phyloP scores from a whole-genome alignment of 139 green algal species.

The Zygnema cylindricum region DNA sequence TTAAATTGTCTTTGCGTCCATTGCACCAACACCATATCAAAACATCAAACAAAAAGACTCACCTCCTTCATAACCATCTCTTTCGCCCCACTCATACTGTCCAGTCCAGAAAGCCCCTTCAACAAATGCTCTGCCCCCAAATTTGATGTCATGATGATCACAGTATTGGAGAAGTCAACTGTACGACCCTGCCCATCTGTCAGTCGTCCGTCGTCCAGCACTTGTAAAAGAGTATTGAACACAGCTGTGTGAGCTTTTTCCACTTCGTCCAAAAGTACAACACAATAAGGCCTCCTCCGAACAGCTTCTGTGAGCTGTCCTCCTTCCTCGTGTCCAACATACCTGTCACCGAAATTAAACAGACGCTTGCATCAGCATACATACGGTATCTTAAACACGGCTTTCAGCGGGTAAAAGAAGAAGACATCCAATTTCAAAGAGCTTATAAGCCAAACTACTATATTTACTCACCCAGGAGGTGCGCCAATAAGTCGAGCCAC shows the following conservation, averaged over 20 bases:
- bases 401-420: background rate
- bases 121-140: conserved; percentile 76
- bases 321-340: conserved; percentile 74
- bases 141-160: conserved; percentile 97
- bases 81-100: conserved; percentile 67
- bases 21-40: too few species aligned
- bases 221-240: conserved; percentile 88
- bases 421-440: background rate
- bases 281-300: conserved; percentile 62
- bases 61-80: conserved; percentile 57
- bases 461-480: conserved; percentile 71
- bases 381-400: background rate
- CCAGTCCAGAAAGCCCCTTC: conserved; percentile 20
- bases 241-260: conserved; percentile 77
- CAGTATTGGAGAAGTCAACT: conserved; percentile 90
- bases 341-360: conserved; percentile 30
- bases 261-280: conserved; percentile 88
- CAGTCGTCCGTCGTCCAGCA: conserved; percentile 85
- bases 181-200: conserved; percentile 79
- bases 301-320: conserved; percentile 87
- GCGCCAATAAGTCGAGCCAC: conserved; percentile 81
- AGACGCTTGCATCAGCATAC: background rate
- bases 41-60: too few species aligned
- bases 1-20: too few species aligned
- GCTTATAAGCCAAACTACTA: too few species aligned